A percentile compares a stretch with the other conserved stretches of the same genome.
Evolutionary conservation across 2,329 filamentous ascomycete genomes (phyloP).

Genomic region (Cladosporium austrohemisphaericum): DNA sequence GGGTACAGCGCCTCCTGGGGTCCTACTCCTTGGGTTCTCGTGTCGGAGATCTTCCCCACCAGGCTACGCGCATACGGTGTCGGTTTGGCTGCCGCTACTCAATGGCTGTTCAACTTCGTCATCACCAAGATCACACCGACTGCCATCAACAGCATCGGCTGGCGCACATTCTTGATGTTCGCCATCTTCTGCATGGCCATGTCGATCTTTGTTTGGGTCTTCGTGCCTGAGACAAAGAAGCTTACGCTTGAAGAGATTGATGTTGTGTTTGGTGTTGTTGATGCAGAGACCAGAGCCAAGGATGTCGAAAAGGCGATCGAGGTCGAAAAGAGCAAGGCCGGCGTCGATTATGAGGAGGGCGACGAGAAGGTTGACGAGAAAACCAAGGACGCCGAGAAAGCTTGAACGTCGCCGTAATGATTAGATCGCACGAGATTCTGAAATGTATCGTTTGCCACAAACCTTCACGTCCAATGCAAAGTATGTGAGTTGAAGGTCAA

Average conservation of each 20-base stretch:
- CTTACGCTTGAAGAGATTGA: constrained; percentile 48
- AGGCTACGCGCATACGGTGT: constrained; percentile 44
- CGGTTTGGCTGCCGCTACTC: constrained; percentile 47
- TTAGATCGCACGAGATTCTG: not conserved
- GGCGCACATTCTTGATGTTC: constrained; percentile 51
- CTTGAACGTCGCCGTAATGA: not conserved
- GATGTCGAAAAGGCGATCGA: constrained; percentile 12
- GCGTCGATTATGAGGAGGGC: constrained; percentile 12
- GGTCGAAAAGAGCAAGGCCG: constrained; percentile 12
- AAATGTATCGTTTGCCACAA: no score
- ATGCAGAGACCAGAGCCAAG: constrained; percentile 11
- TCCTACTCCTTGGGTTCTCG: constrained; percentile 41
- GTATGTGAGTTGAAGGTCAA: no score
- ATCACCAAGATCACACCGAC: constrained; percentile 34
- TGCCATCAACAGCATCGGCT: constrained; percentile 36
- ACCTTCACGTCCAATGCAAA: no score
- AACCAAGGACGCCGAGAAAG: not conserved
- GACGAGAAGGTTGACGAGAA: constrained; percentile 2
- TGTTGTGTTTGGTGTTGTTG: constrained; percentile 48
- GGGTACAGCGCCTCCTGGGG: constrained; percentile 46
- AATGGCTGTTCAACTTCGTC: constrained; percentile 36
- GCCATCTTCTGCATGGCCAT: constrained; percentile 25
- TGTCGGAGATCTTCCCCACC: constrained; percentile 45
- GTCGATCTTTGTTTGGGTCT: constrained; percentile 42
- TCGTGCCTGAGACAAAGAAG: constrained; percentile 49